Evolutionary conservation across 176 grass and related monocot species (phyloP), one percentile per base, ranked within the genome.

Genomic region (Pharus latifolius): DNA sequence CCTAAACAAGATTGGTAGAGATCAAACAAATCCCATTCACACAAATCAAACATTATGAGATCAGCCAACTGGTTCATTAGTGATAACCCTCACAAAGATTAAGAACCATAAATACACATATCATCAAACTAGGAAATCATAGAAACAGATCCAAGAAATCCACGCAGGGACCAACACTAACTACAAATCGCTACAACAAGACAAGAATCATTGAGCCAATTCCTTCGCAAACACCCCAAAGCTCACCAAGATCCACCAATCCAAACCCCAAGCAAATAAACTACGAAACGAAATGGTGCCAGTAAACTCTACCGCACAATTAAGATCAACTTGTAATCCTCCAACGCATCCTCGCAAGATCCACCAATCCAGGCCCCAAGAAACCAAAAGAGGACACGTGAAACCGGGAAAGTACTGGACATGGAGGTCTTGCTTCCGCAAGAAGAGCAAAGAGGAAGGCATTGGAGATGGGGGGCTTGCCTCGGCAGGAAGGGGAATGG

Each of bases 401-500:
- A 63, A 79, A 62, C 9, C 9, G 35, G 9, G 47, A 52, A 13
- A 19, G 46, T 16, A 73, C 6, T 40, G 24, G 50, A 10, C 18
- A 65, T 2, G 38, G 72, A 41, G n/a, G 26, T 20, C 26, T 29
- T 64, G 80, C 83, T 77, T 28, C 60, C 51, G 53, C 22, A 61
- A 3, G 51, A 2, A 40, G 15, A 51, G 20, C 56, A 80, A 40
- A 53, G 58, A 52, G 56, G 65, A 26, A 22, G 34, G 44, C 19
- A n/a, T 16, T 28, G 33, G 52, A 1, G 26, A 83, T 9, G 16
- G n/a, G 1, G 7, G 23, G 68, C 65, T 46, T 44, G 82, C 95
- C 95, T 67, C 75, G 78, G 79, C 78, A 80, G 31, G 76, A 45
- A 5, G 95, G 82, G 3, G 84, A 88, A 42, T 86, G 76, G 75